phyloP scores from a whole-genome alignment of 768 basidiomycete species.

The Sistotremastrum suecicum region DNA sequence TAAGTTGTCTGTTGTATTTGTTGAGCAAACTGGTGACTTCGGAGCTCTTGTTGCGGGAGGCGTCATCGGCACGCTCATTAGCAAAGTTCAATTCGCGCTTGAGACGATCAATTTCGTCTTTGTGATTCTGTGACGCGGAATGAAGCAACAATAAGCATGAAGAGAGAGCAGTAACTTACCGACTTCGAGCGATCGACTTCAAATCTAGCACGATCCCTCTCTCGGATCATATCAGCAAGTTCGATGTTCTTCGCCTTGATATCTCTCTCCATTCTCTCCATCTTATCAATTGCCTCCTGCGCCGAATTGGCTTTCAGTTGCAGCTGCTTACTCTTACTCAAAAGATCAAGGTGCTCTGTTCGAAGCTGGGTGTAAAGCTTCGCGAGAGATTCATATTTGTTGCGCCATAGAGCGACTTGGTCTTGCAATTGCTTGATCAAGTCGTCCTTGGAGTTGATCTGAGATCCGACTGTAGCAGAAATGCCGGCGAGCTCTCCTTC shows the following conservation, averaged over 20 bases:
- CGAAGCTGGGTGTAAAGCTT: conserved; percentile 98
- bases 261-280: conserved; percentile 98
- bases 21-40: conserved; percentile 79
- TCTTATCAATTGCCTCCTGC: conserved; percentile 93
- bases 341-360: conserved; percentile 93
- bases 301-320: conserved; percentile 97
- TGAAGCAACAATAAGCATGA: not conserved
- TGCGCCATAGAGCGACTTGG: conserved; percentile 92
- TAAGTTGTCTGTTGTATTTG: conserved; percentile 93
- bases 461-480: conserved; percentile 63
- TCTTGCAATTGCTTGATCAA: conserved; percentile 92
- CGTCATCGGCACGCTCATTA: conserved; percentile 95
- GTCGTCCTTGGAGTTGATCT: conserved; percentile 86
- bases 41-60: conserved; percentile 78
- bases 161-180: conserved; percentile 10
- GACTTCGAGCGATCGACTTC: conserved; percentile 90
- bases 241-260: conserved; percentile 98
- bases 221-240: conserved; percentile 96
- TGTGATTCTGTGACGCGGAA: conserved; percentile 44
- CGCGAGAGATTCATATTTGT: conserved; percentile 96
- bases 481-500: conserved; percentile 78
- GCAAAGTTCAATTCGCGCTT: conserved; percentile 89
- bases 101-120: conserved; percentile 86
- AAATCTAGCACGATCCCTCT: conserved; percentile 90
- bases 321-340: conserved; percentile 92